Conservation (phyloP, 495 filamentous ascomycete species). For the Astrothelium macrocarpum region DNA sequence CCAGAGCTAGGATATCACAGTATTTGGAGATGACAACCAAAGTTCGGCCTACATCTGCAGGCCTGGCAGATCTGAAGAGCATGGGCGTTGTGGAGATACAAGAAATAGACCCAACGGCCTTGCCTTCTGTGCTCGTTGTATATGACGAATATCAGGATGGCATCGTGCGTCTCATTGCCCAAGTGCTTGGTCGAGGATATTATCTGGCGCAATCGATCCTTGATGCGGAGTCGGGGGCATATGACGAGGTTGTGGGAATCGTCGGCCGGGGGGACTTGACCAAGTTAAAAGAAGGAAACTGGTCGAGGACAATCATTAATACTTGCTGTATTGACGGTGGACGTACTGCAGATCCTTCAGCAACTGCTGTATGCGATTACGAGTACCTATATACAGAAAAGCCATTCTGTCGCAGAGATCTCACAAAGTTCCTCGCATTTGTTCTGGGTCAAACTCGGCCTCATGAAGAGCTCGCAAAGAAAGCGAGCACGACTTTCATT, state of each 20-base stretch:
- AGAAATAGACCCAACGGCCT: conserved; percentile 23
- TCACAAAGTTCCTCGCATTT: conserved; percentile 66
- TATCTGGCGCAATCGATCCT: conserved; percentile 17
- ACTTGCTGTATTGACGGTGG: conserved; percentile 62
- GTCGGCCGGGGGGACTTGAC: conserved; percentile 11
- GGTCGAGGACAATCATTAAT: conserved; percentile 46
- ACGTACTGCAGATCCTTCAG: conserved; percentile 52
- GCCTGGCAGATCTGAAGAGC: conserved; percentile 19
- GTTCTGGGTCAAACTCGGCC: conserved; percentile 65
- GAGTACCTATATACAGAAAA: conserved; percentile 70
- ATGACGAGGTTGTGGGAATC: conserved; percentile 25
- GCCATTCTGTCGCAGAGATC: conserved; percentile 62
- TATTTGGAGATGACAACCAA: conserved; percentile 21
- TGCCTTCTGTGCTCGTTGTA: conserved; percentile 29
- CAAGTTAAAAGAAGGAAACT: conserved; percentile 15
- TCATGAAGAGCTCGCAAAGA: conserved; percentile 64
- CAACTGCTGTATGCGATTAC: conserved; percentile 61
- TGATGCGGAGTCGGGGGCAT: conserved; percentile 15
- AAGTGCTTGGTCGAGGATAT: conserved; percentile 31
- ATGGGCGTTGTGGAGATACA: conserved; percentile 24
- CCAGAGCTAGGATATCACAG: background rate
- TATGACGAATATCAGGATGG: conserved; percentile 27
- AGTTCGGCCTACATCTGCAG: conserved; percentile 17
- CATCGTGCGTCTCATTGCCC: conserved; percentile 28
- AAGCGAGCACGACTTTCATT: conserved; percentile 69